phyloP scores from a whole-genome alignment of 371 early-diverging fungal genomes.

The Mortierella sp. region DNA sequence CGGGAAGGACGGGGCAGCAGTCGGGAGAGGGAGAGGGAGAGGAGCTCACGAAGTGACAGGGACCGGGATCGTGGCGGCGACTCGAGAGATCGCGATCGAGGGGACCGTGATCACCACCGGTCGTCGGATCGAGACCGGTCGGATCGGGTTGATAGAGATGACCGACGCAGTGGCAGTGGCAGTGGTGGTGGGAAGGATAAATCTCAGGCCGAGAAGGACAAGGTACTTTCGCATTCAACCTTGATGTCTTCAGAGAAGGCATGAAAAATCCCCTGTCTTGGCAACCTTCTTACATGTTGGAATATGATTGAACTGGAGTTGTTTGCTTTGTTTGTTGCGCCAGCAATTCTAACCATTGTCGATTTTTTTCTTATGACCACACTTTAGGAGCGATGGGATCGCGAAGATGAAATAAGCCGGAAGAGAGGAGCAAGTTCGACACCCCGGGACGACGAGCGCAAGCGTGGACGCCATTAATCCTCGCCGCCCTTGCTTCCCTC shows the following conservation, averaged over 20 bases:
- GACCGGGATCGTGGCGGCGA: conserved; percentile 32
- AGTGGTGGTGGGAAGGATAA: conserved; percentile 27
- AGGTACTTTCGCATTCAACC: conserved; percentile 21
- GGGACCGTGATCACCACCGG: conserved; percentile 24
- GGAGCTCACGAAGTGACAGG: conserved; percentile 38
- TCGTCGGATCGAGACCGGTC: conserved; percentile 40
- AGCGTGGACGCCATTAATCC: conserved; percentile 40
- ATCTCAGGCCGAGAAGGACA: conserved; percentile 43
- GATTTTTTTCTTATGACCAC: background rate
- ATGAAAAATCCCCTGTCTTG: background rate
- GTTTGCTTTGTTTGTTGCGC: background rate
- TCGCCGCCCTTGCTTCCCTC: background rate
- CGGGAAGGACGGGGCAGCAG: conserved; percentile 43
- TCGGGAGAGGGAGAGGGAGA: conserved; percentile 53
- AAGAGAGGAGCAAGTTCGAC: conserved; percentile 43
- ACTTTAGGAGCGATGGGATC: conserved; percentile 56
- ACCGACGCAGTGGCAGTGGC: conserved; percentile 27
- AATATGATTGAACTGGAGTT: background rate
- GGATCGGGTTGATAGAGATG: conserved; percentile 33
- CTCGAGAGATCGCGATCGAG: conserved; percentile 34
- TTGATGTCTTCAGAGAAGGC: no score
- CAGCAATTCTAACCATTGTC: conserved; percentile 3
- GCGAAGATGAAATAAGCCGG: conserved; percentile 51
- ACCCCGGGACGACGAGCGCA: conserved; percentile 51
- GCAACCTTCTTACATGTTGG: background rate